phyloP scores from a whole-genome alignment of 1,139 yeast species.

The Taiozyma sp. region DNA sequence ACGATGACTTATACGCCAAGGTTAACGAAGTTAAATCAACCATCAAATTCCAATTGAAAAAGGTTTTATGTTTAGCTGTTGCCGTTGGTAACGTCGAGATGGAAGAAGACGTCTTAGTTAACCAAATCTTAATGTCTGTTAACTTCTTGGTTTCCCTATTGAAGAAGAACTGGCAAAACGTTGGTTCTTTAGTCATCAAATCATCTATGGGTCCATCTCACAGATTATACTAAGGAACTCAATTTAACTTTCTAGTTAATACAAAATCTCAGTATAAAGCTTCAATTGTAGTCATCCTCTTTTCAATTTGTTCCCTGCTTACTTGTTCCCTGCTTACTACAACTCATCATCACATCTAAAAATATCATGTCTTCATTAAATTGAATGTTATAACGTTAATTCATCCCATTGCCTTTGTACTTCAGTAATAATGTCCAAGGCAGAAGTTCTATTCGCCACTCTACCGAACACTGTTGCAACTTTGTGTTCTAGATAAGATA shows the following conservation, averaged over 20 bases:
- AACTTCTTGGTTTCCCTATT: constrained; percentile 99
- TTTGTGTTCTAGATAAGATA: constrained; percentile 9
- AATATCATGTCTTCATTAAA: neutral
- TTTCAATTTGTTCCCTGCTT: too few relatives aligned
- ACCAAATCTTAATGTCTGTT: constrained; percentile 98
- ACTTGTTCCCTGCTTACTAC: neutral
- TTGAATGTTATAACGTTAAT: neutral
- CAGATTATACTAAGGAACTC: constrained; percentile 83
- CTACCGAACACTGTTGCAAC: constrained; percentile 4
- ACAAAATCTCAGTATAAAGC: neutral
- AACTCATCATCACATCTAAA: neutral
- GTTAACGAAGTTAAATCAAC: constrained; percentile 98
- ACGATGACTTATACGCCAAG: constrained; percentile 95
- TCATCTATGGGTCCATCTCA: constrained; percentile 99
- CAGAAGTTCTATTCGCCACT: constrained; percentile 1
- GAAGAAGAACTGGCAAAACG: constrained; percentile 99
- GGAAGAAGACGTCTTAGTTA: constrained; percentile 94
- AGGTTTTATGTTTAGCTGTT: constrained; percentile 89
- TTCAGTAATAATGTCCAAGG: neutral
- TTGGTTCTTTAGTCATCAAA: constrained; percentile 98
- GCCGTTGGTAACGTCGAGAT: constrained; percentile 98
- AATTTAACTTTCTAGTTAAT: neutral
- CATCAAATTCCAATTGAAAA: constrained; percentile 99
- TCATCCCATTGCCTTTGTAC: constrained; percentile 9
- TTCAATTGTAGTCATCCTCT: neutral